Conservation (phyloP, 805 yeast species). For the Ogataea ramenticola region DNA sequence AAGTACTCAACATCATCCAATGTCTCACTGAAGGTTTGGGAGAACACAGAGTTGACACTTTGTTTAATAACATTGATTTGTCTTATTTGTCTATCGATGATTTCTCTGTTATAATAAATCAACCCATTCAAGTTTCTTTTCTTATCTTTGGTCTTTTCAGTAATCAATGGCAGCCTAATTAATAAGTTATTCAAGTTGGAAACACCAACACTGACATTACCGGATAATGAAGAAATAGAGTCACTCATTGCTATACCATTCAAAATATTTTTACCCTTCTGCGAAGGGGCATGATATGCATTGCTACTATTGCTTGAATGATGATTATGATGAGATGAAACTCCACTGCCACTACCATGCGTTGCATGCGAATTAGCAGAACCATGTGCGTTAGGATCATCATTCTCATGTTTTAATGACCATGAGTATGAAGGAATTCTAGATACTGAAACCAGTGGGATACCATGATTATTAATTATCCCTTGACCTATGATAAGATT, state of each 20-base stretch:
- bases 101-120: constrained; percentile 30
- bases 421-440: constrained; percentile 29
- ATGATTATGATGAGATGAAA: not conserved
- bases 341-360: not conserved
- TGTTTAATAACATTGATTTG: constrained; percentile 21
- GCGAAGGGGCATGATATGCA: constrained; percentile 1
- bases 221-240: constrained; percentile 21
- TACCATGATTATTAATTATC: constrained; percentile 25
- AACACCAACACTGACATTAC: constrained; percentile 13
- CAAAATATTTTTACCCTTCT: constrained; percentile 19
- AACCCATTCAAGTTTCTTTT: constrained; percentile 31
- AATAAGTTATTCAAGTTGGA: constrained; percentile 20
- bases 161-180: constrained; percentile 20
- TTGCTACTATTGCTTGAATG: not conserved
- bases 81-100: constrained; percentile 18
- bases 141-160: constrained; percentile 8
- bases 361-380: not conserved
- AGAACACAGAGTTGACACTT: constrained; percentile 22
- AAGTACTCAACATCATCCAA: constrained; percentile 40
- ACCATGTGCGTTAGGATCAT: constrained; percentile 6
- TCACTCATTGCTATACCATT: constrained; percentile 17
- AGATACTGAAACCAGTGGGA: constrained; percentile 22
- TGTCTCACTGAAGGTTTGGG: constrained; percentile 22
- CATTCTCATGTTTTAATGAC: constrained; percentile 24
- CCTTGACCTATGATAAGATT: constrained; percentile 26